Evolutionary conservation across 2,329 filamentous ascomycete species (phyloP).

Genomic region (Beauveria brongniartii): DNA sequence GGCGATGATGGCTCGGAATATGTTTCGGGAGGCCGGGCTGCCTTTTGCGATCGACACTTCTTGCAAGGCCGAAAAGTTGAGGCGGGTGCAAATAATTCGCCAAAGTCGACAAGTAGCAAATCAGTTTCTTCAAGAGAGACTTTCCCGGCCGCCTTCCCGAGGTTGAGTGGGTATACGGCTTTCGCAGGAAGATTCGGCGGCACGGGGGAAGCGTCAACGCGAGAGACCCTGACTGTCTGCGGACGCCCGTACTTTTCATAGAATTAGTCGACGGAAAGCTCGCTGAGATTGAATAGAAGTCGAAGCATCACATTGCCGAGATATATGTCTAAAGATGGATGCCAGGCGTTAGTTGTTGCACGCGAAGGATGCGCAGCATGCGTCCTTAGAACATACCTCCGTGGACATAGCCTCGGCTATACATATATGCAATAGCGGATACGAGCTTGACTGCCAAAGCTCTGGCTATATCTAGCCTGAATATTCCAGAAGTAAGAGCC

Average conservation of each 20-base stretch:
- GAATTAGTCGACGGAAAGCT: constrained; percentile 23
- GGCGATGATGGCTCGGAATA: constrained; percentile 7
- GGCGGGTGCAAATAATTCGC: constrained; percentile 22
- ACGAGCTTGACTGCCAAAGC: constrained; percentile 15
- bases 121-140: constrained; percentile 21
- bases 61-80: constrained; percentile 17
- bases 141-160: constrained; percentile 22
- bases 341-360: constrained; percentile 12
- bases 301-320: constrained; percentile 18
- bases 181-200: constrained; percentile 20
- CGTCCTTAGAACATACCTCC: constrained; percentile 16
- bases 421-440: constrained; percentile 20
- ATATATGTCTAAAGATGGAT: constrained; percentile 17
- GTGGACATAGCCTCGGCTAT: constrained; percentile 20
- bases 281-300: constrained; percentile 13
- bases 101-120: constrained; percentile 27
- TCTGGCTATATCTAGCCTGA: constrained; percentile 14
- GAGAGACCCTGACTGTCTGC: constrained; percentile 19
- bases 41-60: constrained; percentile 15
- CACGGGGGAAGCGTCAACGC: constrained; percentile 18
- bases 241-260: constrained; percentile 23
- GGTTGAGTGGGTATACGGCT: constrained; percentile 16
- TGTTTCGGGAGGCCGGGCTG: constrained; percentile 8
- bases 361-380: constrained; percentile 19
- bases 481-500: background rate